phyloP scores from a whole-genome alignment of 441 rosid genomes.

The Macaranga tanarius region DNA sequence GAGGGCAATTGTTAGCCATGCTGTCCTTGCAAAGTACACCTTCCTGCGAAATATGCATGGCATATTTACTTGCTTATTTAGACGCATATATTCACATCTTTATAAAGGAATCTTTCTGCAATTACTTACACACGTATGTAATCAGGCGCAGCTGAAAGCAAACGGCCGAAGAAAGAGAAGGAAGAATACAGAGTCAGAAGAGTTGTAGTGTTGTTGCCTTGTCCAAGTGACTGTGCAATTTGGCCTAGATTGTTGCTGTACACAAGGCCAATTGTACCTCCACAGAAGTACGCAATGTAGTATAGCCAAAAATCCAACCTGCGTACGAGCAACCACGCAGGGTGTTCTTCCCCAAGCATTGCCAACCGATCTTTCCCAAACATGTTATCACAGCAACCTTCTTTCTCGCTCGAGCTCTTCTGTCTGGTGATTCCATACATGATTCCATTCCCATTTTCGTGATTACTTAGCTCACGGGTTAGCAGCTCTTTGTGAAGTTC shows the following conservation, averaged over 20 bases:
- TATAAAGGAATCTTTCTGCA: background rate
- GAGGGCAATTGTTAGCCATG: constrained; percentile 80
- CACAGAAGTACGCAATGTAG: constrained; percentile 77
- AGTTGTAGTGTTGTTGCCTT: constrained; percentile 47
- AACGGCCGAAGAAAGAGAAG: constrained; percentile 91
- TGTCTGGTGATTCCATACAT: constrained; percentile 23
- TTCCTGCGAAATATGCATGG: constrained; percentile 43
- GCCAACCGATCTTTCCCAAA: constrained; percentile 55
- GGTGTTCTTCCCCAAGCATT: constrained; percentile 77
- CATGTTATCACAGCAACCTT: constrained; percentile 48
- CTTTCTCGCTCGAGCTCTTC: constrained; percentile 33
- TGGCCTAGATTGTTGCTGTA: constrained; percentile 95
- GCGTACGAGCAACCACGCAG: constrained; percentile 48
- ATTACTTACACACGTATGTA: constrained; percentile 69
- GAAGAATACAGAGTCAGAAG: constrained; percentile 90
- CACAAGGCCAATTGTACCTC: constrained; percentile 94
- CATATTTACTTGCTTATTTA: too few species aligned
- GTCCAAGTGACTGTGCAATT: constrained; percentile 82
- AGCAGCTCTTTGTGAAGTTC: constrained; percentile 75
- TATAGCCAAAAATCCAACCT: constrained; percentile 91
- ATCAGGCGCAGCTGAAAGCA: constrained; percentile 86
- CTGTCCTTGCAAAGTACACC: constrained; percentile 84
- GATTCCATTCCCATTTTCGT: constrained; percentile 36
- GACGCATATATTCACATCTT: background rate
- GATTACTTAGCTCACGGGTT: constrained; percentile 40